A percentile compares a stretch with the other conserved stretches of the same genome.
Conservation (phyloP, 805 yeast genomes). For the Schwanniomyces polymorphus region DNA sequence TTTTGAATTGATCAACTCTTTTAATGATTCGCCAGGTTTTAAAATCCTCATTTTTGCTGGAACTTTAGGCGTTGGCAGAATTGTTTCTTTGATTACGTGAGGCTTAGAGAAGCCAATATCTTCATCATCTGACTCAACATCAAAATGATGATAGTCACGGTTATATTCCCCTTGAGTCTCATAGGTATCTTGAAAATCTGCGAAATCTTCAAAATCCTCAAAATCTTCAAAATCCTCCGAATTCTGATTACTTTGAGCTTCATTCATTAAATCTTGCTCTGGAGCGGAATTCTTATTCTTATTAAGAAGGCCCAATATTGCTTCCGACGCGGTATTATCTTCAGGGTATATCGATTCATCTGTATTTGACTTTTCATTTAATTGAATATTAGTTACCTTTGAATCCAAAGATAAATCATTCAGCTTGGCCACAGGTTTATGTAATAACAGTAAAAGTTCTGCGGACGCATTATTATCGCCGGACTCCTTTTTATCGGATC, state of each 20-base stretch:
- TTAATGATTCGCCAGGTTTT: constrained; percentile 27
- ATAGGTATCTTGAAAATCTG: constrained; percentile 33
- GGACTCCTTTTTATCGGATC: constrained; percentile 11
- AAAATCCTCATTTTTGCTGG: constrained; percentile 20
- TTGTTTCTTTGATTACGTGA: background rate
- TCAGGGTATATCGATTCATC: background rate
- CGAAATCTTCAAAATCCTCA: constrained; percentile 30
- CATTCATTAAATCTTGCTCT: background rate
- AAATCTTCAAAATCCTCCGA: constrained; percentile 12
- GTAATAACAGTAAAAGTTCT: background rate
- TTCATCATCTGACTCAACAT: constrained; percentile 38
- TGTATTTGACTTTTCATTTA: background rate
- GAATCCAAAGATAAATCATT: background rate
- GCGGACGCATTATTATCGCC: background rate
- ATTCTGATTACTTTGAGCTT: constrained; percentile 3
- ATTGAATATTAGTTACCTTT: background rate
- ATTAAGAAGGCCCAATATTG: constrained; percentile 15
- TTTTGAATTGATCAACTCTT: constrained; percentile 5
- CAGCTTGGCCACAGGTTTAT: background rate
- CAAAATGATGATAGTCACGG: constrained; percentile 18
- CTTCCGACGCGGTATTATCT: constrained; percentile 7
- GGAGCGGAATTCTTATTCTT: background rate
- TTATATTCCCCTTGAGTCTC: constrained; percentile 20
- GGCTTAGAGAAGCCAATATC: constrained; percentile 13
- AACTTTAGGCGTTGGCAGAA: constrained; percentile 7